A percentile compares a stretch with the other conserved stretches of the same genome.
phyloP scores from a whole-genome alignment of 441 rosid genomes.

The Erodium trifolium region DNA sequence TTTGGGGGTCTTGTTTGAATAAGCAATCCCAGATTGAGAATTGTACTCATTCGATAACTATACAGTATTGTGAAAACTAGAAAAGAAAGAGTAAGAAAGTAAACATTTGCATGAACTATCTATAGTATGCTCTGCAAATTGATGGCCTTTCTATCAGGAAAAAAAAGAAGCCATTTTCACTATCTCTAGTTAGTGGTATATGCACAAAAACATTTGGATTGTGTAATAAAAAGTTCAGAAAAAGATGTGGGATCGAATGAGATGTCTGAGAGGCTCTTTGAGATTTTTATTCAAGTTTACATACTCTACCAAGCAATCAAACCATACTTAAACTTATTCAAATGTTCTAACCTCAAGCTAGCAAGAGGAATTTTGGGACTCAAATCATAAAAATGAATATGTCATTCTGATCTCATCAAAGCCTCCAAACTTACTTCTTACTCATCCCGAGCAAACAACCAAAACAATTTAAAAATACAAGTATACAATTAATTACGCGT shows the following conservation, averaged over 20 bases:
- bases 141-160: not conserved
- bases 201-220: not conserved
- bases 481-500: no score
- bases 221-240: not conserved
- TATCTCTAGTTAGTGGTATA: not conserved
- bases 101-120: constrained; percentile 5
- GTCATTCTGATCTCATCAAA: no score
- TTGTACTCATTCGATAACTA: constrained; percentile 33
- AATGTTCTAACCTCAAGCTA: no score
- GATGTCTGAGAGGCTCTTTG: no score
- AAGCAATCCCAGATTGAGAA: constrained; percentile 34
- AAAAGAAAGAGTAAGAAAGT: constrained; percentile 2
- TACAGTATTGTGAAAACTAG: constrained; percentile 15
- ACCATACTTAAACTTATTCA: no score
- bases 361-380: no score
- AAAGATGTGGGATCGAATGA: not conserved
- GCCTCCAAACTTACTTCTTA: no score
- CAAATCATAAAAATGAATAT: no score
- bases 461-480: no score
- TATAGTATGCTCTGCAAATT: not conserved
- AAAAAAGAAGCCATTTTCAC: not conserved
- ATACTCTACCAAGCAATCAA: no score
- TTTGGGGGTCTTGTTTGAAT: constrained; percentile 2
- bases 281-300: no score
- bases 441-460: no score